Base-by-base conservation (phyloP, 192 early-diverging fungal genomes). In the Haplosporangium gracile region DNA sequence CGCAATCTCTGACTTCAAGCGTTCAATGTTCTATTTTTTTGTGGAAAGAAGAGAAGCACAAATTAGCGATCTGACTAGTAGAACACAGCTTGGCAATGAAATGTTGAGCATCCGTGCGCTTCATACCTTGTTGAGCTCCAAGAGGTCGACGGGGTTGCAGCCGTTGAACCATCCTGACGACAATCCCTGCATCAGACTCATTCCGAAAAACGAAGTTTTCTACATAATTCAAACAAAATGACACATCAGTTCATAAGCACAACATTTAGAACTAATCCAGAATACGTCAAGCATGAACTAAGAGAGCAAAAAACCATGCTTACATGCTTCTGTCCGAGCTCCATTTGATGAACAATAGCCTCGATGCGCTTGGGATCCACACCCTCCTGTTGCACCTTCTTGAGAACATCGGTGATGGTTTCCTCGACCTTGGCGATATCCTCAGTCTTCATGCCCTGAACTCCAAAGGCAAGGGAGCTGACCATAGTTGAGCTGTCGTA, bases 131-230 rank as follows among this genome's bases (percentile, higher is more conserved):
- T 95, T 94, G 51, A 97, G 88, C 72, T 96, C 93, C 69, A 99
- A 81, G 42, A 96, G 92, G 76, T 97, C 95, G 4, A 96, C 88
- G 1, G 97, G 96, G 68, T 99, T 93, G 20, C 92, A 93, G 32
- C 95, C 96, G 82, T 98, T 97, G 83, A 97, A 95, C 97, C 96
- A 97, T 32, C 95, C 92, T 10, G 95, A 93, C 7, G 95, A 91
- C 36, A 97, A 81, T 2, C 91, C 90, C 71, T 96, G 92, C 93
- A 96, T 96, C 32, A 98, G 79, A 15, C 85, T 89, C 87, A 99
- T 91, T 38, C 97, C 97, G 91, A 98, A 99, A 81, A 94, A 91
- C 0, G 96, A 93, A 7, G 93, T 96, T 89, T 96, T 95, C 94
- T 95, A 88, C 38, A 29, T 72, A 82, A 88, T 70, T 32, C 4